Percentiles rank a stretch among this genome's conserved stretches.
These are phyloP conservation scores for Leccinum rimulosum DNA, from an alignment of 768 basidiomycete genomes.

Conservation along the genomic window DNA sequence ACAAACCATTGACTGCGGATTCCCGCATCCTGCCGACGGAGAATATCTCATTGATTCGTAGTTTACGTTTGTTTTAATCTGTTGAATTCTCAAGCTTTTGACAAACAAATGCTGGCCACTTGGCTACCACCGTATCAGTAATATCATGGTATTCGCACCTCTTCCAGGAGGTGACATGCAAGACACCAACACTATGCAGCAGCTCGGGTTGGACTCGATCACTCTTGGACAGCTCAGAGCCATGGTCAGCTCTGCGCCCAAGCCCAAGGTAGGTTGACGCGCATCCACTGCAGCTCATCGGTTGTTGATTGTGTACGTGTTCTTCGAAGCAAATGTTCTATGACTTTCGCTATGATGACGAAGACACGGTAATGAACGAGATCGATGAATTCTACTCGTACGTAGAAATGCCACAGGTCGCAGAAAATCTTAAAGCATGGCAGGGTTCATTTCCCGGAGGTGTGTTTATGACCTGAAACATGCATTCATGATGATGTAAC, in stretches of 20 bases:
- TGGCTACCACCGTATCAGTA: constrained; percentile 9
- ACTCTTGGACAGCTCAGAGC: constrained; percentile 79
- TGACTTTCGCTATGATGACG: constrained; percentile 94
- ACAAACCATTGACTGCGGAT: constrained; percentile 3
- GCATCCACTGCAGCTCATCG: constrained; percentile 8
- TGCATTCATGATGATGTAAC: not conserved
- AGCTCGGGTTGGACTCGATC: constrained; percentile 63
- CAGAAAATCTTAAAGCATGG: constrained; percentile 86
- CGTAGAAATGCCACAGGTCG: constrained; percentile 89
- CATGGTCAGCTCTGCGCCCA: constrained; percentile 65
- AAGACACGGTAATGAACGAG: constrained; percentile 93
- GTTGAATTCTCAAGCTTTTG: constrained; percentile 27
- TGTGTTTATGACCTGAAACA: constrained; percentile 32
- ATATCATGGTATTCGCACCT: constrained; percentile 34
- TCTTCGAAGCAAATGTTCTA: constrained; percentile 72
- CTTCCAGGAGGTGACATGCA: constrained; percentile 30
- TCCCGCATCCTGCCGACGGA: not conserved
- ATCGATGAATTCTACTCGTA: constrained; percentile 98
- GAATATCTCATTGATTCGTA: not conserved
- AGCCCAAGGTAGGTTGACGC: constrained; percentile 61
- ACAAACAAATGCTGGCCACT: constrained; percentile 19
- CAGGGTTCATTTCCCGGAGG: constrained; percentile 78
- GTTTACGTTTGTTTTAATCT: constrained; percentile 21
- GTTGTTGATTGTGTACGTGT: constrained; percentile 20
- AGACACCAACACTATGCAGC: constrained; percentile 32